These are phyloP conservation scores for Uronychia setigera DNA, from an alignment of 73 alveolate species.

Conservation along the genomic window DNA sequence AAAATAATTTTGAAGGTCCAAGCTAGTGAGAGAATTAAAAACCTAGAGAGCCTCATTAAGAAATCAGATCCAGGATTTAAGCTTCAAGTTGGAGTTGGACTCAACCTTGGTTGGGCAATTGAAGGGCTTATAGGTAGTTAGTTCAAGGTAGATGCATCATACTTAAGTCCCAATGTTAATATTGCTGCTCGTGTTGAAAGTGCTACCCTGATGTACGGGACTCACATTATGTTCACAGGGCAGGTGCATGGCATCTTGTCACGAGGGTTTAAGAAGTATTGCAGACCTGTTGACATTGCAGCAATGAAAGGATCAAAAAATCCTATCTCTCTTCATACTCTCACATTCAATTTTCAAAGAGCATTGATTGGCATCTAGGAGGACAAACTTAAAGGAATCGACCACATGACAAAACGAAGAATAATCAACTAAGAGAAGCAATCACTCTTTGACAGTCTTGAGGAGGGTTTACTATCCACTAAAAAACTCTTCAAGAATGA, in stretches of 20 bases:
- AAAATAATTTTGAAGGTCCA: too few species aligned
- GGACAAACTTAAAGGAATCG: too few species aligned
- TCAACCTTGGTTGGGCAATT: slow-evolving; percentile 18
- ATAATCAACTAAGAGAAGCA: too few species aligned
- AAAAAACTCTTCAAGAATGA: too few species aligned
- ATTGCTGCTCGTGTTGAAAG: slow-evolving; percentile 24
- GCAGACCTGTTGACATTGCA: background rate
- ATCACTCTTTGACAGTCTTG: too few species aligned
- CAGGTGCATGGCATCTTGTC: background rate
- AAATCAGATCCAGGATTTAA: background rate
- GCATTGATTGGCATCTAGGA: background rate
- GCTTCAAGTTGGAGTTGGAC: background rate
- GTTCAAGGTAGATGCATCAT: slow-evolving; percentile 23
- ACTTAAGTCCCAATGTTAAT: slow-evolving; percentile 34
- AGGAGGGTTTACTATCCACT: too few species aligned
- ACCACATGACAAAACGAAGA: too few species aligned
- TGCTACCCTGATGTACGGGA: slow-evolving; percentile 23
- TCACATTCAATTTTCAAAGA: too few species aligned
- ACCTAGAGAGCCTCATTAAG: background rate
- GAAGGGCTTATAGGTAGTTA: slow-evolving; percentile 21
- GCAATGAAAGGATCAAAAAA: background rate
- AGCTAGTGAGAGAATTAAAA: background rate
- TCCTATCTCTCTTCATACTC: background rate
- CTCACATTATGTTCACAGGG: slow-evolving; percentile 10
- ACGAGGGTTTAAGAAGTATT: too few species aligned